Conservation (phyloP, 257 asterid species). For the Osmanthus fragrans region DNA sequence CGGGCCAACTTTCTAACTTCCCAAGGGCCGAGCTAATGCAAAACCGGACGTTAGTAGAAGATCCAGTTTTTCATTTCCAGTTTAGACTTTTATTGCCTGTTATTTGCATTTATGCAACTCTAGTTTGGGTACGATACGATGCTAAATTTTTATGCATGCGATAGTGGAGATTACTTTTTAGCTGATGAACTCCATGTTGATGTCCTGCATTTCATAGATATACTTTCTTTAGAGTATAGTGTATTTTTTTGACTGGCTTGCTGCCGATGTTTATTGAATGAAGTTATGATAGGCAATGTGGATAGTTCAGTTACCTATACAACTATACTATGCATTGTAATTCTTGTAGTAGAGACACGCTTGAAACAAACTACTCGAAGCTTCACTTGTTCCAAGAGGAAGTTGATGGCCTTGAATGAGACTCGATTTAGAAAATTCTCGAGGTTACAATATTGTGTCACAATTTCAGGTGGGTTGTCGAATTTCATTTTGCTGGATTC, state of each 20-base stretch:
- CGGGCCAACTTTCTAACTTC: slow-evolving; percentile 41
- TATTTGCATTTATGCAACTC: background rate
- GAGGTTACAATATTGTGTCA: too few species aligned
- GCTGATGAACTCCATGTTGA: background rate
- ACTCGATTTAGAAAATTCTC: too few species aligned
- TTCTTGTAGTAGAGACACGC: background rate
- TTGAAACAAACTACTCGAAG: too few species aligned
- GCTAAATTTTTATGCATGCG: background rate
- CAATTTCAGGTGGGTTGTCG: too few species aligned
- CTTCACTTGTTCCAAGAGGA: too few species aligned
- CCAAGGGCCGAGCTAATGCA: background rate
- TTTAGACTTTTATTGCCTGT: background rate
- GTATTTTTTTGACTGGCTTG: background rate
- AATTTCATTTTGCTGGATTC: too few species aligned
- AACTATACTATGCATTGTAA: background rate
- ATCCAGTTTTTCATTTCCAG: background rate
- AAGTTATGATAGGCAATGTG: background rate
- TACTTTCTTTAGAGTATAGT: too few species aligned
- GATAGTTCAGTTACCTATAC: background rate
- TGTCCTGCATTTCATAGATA: too few species aligned
- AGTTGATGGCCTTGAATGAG: too few species aligned
- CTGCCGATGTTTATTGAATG: background rate
- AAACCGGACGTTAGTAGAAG: background rate
- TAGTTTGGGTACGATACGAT: background rate
- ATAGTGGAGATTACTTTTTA: background rate